These are phyloP conservation scores for Alternaria ventricosa DNA, from an alignment of 2,329 filamentous ascomycete species.

Conservation along the genomic window DNA sequence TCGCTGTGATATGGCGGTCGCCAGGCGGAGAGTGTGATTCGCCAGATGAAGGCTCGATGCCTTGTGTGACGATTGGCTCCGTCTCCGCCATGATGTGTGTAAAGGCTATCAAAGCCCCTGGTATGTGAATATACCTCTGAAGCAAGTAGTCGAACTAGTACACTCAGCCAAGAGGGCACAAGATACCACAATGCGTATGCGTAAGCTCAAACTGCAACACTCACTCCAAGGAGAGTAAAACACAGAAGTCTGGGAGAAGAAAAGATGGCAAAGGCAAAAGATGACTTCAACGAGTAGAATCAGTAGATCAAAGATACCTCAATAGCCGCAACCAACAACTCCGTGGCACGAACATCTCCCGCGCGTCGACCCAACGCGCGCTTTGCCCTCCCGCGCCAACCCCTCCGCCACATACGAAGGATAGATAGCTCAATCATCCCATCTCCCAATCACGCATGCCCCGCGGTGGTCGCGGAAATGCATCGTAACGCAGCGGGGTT, in stretches of 20 bases:
- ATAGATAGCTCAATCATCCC: neutral
- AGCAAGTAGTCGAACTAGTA: neutral
- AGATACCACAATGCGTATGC: neutral
- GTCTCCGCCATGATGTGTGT: constrained; percentile 26
- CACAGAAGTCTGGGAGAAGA: neutral
- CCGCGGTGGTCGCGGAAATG: constrained; percentile 31
- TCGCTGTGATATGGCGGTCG: constrained; percentile 27
- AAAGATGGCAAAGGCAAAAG: neutral
- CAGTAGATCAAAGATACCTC: neutral
- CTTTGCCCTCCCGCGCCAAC: neutral
- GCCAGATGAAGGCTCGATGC: constrained; percentile 42
- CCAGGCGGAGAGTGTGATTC: constrained; percentile 38
- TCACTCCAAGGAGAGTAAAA: neutral
- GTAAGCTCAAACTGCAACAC: neutral
- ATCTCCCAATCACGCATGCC: constrained; percentile 14
- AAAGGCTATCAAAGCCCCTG: neutral
- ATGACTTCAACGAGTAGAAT: neutral
- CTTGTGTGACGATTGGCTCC: constrained; percentile 38
- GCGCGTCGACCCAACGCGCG: neutral
- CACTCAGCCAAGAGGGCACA: constrained; percentile 10
- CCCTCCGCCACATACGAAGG: neutral
- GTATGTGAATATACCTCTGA: neutral
- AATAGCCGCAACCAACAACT: constrained; percentile 5
- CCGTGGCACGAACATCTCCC: constrained; percentile 14
- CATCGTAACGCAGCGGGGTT: constrained; percentile 6